phyloP scores from a whole-genome alignment of 495 filamentous ascomycete species.

The Lasiosphaeria miniovina region DNA sequence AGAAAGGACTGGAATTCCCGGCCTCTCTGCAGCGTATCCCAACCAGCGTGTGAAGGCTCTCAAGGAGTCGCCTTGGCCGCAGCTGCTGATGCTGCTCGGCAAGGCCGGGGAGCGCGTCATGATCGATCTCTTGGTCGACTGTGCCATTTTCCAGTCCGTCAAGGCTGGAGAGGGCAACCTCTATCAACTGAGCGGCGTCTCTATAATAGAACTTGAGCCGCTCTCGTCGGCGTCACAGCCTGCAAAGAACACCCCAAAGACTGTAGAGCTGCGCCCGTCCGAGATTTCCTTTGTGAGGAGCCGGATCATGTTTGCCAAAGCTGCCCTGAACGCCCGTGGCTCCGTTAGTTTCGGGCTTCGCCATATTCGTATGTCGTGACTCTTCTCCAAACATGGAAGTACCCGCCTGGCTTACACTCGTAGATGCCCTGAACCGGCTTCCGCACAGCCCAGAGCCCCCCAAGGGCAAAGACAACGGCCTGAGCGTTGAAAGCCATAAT shows the following conservation, averaged over 20 bases:
- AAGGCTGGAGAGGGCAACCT: conserved; percentile 57
- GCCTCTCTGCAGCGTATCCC: conserved; percentile 54
- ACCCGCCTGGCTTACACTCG: conserved; percentile 4
- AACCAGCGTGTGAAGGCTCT: conserved; percentile 70
- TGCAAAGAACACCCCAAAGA: conserved; percentile 9
- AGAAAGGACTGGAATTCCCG: conserved; percentile 31
- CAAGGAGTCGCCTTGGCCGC: conserved; percentile 69
- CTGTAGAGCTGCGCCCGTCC: conserved; percentile 41
- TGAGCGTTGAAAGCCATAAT: conserved; percentile 31
- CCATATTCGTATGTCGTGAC: conserved; percentile 67
- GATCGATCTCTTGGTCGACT: conserved; percentile 73
- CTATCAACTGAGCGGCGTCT: conserved; percentile 73
- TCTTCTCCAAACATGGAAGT: background rate
- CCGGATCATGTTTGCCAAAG: conserved; percentile 80
- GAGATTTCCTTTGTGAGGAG: conserved; percentile 75
- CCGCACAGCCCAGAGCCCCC: conserved; percentile 30
- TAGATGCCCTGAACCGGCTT: conserved; percentile 85
- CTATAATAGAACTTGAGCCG: conserved; percentile 37
- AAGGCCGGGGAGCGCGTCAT: conserved; percentile 78
- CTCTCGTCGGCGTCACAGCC: conserved; percentile 9
- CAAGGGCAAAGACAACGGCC: conserved; percentile 3
- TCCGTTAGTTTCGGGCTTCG: conserved; percentile 69
- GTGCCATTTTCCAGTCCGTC: conserved; percentile 70
- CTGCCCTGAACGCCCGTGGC: conserved; percentile 64
- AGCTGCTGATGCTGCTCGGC: conserved; percentile 67